Percentiles rank a stretch among this genome's conserved stretches.
phyloP scores from a whole-genome alignment of 768 basidiomycete genomes.

The Cystobasidium ongulense region DNA sequence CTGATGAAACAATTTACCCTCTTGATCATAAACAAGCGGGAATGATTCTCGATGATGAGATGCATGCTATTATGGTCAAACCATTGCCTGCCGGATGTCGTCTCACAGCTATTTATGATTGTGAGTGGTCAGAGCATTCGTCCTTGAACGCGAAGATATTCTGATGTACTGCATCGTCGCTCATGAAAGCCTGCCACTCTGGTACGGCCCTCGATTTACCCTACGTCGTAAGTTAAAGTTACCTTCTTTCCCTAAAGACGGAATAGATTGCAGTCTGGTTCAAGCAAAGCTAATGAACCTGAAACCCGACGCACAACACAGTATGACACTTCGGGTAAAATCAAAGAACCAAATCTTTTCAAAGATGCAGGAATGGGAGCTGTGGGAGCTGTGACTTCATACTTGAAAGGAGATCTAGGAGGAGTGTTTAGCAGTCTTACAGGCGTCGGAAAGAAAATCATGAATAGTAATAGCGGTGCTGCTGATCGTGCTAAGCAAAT shows the following conservation, averaged over 20 bases:
- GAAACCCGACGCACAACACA: too few species aligned
- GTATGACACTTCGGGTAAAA: conserved; percentile 39
- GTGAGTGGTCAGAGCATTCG: conserved; percentile 2
- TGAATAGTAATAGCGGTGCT: conserved; percentile 60
- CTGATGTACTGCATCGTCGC: neutral
- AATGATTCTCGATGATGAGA: conserved; percentile 81
- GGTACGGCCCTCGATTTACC: conserved; percentile 64
- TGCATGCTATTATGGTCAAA: conserved; percentile 70
- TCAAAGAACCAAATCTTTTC: conserved; percentile 45
- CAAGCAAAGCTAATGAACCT: too few species aligned
- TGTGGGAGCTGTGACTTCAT: conserved; percentile 66
- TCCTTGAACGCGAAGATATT: neutral
- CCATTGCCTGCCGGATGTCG: conserved; percentile 78
- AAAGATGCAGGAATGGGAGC: conserved; percentile 80
- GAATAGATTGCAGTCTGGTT: too few species aligned
- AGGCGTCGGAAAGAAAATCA: conserved; percentile 65
- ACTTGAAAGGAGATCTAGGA: conserved; percentile 68
- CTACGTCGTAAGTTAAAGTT: conserved; percentile 37
- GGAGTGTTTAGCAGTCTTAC: conserved; percentile 68
- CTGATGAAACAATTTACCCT: conserved; percentile 70
- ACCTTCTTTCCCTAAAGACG: neutral
- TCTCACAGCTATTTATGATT: conserved; percentile 54
- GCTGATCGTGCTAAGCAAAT: conserved; percentile 55
- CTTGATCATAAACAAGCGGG: conserved; percentile 62
- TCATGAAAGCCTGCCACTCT: conserved; percentile 59